Base-by-base conservation (phyloP, 495 filamentous ascomycete species). In the Poronia punctata region DNA sequence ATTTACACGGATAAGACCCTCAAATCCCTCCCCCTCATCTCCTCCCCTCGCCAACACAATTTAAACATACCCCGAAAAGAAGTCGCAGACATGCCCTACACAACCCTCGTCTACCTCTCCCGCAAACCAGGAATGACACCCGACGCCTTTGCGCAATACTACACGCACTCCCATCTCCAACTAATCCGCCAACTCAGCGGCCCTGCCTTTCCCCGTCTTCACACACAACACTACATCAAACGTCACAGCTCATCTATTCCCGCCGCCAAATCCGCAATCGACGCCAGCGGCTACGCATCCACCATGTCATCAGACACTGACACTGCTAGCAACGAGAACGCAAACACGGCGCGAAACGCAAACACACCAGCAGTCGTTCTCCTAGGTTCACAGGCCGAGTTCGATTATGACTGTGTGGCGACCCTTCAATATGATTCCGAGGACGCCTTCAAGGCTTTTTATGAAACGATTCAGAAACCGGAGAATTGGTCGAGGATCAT, bases 351-450 rank as follows among this genome's bases (percentile, higher is more conserved):
- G 5, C 16, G 46, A 27, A 52, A 52, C 16, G 18, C 20, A 11
- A 6, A 10, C 1, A 51, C 30, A 5, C 62, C 62, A 7, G 65
- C 64, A 5, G 47, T 40, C 1, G 43, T 66, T 2, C 22, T 66
- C 7, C 30, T 53, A 7, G 66, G 67, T 16, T 46, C 42, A n/a
- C 65, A 63, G 45, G 32, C 44, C 4, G 66, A 62, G 23, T 61
- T 65, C 22, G 59, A 68, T 19, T 65, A 60, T 38, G 67, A 71
- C 35, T 56, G 51, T 9, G 46, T 59, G 16, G 62, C 54, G 3
- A 60, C 63, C 30, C 28, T 71, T 4, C 57, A 46, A 0, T 70
- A 65, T 33, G 37, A 41, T 8, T 56, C 65, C 31, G 52, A 55
- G 18, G 54, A 39, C 12, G 52, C 53, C 6, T 63, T 59, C 33